These are phyloP conservation scores for Candida gigantensis DNA, from an alignment of 1,139 yeast species.

Conservation along the genomic window DNA sequence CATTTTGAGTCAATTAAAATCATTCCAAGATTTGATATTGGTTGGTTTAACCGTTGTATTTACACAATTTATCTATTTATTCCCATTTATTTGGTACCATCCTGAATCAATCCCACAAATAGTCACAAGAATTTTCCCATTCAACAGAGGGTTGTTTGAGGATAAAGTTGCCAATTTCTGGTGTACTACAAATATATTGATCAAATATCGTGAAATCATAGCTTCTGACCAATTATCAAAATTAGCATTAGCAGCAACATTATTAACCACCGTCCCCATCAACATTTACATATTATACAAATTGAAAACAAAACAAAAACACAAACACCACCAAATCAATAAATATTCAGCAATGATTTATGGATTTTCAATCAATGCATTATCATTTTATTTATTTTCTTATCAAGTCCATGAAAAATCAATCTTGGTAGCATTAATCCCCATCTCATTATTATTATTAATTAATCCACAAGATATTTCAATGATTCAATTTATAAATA, in stretches of 20 bases:
- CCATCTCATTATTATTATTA: constrained; percentile 69
- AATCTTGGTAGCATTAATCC: constrained; percentile 82
- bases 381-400: constrained; percentile 87
- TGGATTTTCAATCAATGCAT: constrained; percentile 80
- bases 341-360: constrained; percentile 41
- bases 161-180: constrained; percentile 97
- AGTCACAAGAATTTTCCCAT: constrained; percentile 81
- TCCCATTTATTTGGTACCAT: constrained; percentile 55
- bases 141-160: constrained; percentile 92
- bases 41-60: constrained; percentile 64
- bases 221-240: constrained; percentile 59
- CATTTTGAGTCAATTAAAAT: constrained; percentile 49
- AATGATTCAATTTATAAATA: constrained; percentile 83
- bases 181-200: constrained; percentile 81
- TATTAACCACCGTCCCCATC: constrained; percentile 68
- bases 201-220: constrained; percentile 67
- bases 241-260: constrained; percentile 63
- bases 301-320: constrained; percentile 28
- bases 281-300: constrained; percentile 53
- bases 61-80: constrained; percentile 53
- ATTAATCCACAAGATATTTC: constrained; percentile 61
- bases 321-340: constrained; percentile 14
- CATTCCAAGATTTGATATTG: constrained; percentile 42
- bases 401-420: constrained; percentile 97
- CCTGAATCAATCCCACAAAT: constrained; percentile 29